Evolutionary conservation across 2,329 filamentous ascomycete genomes (phyloP).

Genomic region (Talaromyces marneffei): DNA sequence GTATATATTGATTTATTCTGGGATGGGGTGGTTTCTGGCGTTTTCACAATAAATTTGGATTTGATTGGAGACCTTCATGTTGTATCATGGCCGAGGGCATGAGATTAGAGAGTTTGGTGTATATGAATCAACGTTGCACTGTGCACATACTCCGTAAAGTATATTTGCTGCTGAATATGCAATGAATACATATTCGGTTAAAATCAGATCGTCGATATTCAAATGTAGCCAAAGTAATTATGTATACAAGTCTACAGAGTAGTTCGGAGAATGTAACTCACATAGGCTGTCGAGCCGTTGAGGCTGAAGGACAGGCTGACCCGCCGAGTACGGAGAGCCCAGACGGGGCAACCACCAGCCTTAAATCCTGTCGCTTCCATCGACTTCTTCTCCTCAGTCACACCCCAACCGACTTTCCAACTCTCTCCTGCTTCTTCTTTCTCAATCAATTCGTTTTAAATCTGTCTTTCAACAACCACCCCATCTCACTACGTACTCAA

Average conservation of each 20-base stretch:
- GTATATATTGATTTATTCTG: not conserved
- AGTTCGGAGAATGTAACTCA: too few relatives aligned
- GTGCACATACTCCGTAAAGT: too few relatives aligned
- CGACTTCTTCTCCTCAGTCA: conserved; percentile 7
- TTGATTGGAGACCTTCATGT: not conserved
- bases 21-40: not conserved
- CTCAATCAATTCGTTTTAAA: not conserved
- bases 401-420: not conserved
- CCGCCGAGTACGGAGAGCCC: conserved; percentile 1
- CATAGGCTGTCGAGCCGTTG: too few relatives aligned
- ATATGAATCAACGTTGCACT: not conserved
- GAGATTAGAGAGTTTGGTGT: not conserved
- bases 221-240: not conserved
- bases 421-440: not conserved
- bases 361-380: conserved; percentile 11
- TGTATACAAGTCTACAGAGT: too few relatives aligned
- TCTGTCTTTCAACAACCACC: not conserved
- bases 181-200: not conserved
- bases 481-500: not conserved
- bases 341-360: not conserved
- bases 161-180: not conserved
- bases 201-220: not conserved
- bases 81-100: too few relatives aligned
- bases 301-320: not conserved
- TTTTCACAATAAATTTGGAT: not conserved